Base-by-base conservation (phyloP, 1,139 yeast genomes). In the Geotrichum australiense region DNA sequence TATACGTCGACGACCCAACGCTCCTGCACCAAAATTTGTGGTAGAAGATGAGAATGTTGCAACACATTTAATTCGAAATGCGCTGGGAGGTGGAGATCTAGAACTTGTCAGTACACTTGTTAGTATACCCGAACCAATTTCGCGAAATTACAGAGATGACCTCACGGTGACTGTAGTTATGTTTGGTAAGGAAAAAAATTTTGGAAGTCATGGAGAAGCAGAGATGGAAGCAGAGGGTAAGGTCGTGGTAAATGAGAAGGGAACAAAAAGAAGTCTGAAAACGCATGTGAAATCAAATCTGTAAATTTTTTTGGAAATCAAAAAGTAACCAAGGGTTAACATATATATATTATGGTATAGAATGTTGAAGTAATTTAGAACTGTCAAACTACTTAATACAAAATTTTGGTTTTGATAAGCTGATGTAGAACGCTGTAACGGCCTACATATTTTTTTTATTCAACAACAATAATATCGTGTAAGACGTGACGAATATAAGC, bases 111-210 rank as follows among this genome's bases (percentile, higher is more conserved):
- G 89, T 11, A 83, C 93, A 76, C 68, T 91, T 47, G 80, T 89
- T 18, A 81, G 94, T 41, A 87, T 91, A 44, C 97, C 98, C n/a
- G 76, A 86, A 28, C 96, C 98, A 1, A 74, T 83, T 50, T 83
- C 96, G 16, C 77, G 98, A 62, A 74, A 86, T 39, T 91, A 89
- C 63, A 76, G 98, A 62, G 98, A 91, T 65, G 98, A 91, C 59
- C 70, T 91, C 56, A 89, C 97, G 0, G 97, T 89, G 7, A 87
- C 96, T 2, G 98, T 91, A 20, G 87, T 89, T 3, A 91, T 91
- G 63, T 91, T 91, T 59, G 94, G 93, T 11, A 71, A 74, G 15
- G 18, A 28, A n/a, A 28, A 28, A 20, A 28, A 3, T 5, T 16
- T 16, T 14, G 19, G 31, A 19, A 19, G 2, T 8, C 18, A 28